phyloP scores from a whole-genome alignment of 257 asterid genomes.

The Gentiana macrophylla region DNA sequence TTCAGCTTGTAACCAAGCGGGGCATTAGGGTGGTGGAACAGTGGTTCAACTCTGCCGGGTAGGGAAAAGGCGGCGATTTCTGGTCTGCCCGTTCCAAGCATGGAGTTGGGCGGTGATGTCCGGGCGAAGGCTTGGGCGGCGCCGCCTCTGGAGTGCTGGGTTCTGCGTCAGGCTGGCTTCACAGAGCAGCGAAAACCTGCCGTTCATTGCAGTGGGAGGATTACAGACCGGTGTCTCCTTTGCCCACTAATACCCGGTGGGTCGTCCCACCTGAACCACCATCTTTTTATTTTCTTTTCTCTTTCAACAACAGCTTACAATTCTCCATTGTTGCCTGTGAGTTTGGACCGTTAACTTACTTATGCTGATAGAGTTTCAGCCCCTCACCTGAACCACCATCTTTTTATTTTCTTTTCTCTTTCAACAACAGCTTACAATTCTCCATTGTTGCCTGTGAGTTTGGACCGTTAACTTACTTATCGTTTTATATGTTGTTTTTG shows the following conservation, averaged over 20 bases:
- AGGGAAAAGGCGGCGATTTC: neutral
- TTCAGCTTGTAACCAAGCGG: conserved; percentile 13
- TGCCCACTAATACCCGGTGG: neutral
- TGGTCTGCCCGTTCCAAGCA: conserved; percentile 12
- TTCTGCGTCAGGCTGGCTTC: conserved; percentile 14
- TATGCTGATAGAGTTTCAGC: too few species aligned
- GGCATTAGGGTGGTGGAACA: conserved; percentile 3
- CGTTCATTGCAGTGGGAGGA: conserved; percentile 18
- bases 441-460: too few species aligned
- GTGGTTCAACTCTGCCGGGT: neutral
- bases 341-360: too few species aligned
- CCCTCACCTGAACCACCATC: conserved; percentile 13
- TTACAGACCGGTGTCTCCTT: conserved; percentile 1
- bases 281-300: neutral
- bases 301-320: too few species aligned
- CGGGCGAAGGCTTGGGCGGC: neutral
- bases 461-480: too few species aligned
- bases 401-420: neutral
- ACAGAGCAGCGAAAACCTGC: conserved; percentile 19
- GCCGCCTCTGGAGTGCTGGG: conserved; percentile 7
- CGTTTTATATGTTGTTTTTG: too few species aligned
- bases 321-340: too few species aligned
- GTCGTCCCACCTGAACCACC: conserved; percentile 9
- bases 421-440: too few species aligned
- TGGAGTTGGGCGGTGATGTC: neutral